A percentile compares a stretch with the other conserved stretches of the same genome.
These are phyloP conservation scores for Trichoderma semiorbis DNA, from an alignment of 2,329 filamentous ascomycete species.

Conservation along the genomic window DNA sequence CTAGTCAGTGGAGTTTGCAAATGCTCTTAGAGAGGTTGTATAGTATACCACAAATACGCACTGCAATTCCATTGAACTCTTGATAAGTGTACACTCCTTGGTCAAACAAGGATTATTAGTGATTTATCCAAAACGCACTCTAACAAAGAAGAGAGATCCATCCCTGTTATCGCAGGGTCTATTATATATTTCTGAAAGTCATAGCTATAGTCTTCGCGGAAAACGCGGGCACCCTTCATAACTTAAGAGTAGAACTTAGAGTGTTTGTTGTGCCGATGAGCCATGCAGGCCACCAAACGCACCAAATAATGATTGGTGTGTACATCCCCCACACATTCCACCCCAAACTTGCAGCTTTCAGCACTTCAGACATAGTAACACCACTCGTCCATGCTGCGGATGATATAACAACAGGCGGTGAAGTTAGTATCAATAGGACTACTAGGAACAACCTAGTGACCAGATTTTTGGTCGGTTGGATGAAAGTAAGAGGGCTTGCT, in stretches of 20 bases:
- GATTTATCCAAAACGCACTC: neutral
- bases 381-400: slow-evolving; percentile 42
- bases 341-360: slow-evolving; percentile 74
- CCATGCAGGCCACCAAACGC: slow-evolving; percentile 95
- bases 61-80: neutral
- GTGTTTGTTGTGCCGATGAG: slow-evolving; percentile 59
- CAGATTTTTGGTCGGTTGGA: slow-evolving; percentile 46
- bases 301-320: slow-evolving; percentile 86
- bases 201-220: neutral
- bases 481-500: slow-evolving; percentile 75
- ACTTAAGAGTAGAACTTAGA: slow-evolving; percentile 36
- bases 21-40: slow-evolving; percentile 21
- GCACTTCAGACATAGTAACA: slow-evolving; percentile 51
- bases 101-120: neutral
- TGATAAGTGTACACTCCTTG: neutral
- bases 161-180: neutral
- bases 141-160: neutral
- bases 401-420: slow-evolving; percentile 57
- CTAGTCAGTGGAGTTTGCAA: neutral
- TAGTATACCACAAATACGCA: slow-evolving; percentile 25
- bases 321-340: slow-evolving; percentile 90
- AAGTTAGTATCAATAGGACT: slow-evolving; percentile 55
- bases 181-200: neutral
- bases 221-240: neutral
- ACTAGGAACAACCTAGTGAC: slow-evolving; percentile 42